Conservation (phyloP, 345 rosid genomes). For the Eucalyptus viminalis region DNA sequence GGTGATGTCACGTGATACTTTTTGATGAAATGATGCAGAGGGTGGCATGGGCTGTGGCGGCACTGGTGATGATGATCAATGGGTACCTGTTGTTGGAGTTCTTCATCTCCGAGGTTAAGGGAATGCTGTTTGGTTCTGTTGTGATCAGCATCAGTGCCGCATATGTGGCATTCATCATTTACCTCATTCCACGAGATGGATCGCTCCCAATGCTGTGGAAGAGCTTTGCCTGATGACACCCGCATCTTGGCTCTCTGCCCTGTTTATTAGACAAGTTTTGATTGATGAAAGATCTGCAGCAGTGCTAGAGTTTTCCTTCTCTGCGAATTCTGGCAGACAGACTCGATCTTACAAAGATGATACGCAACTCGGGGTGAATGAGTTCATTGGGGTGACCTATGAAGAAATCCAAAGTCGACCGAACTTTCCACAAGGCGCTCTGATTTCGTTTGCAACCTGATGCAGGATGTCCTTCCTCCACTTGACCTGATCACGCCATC, state of each 20-base stretch:
- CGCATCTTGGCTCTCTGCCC: background rate
- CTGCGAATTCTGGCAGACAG: background rate
- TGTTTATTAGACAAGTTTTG: background rate
- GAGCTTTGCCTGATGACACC: background rate
- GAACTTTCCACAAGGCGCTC: background rate
- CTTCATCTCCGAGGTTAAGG: conserved; percentile 65
- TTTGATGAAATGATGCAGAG: conserved; percentile 28
- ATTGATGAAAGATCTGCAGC: background rate
- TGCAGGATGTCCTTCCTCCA: background rate
- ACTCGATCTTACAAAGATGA: background rate
- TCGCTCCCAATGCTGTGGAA: conserved; percentile 3
- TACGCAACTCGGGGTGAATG: background rate
- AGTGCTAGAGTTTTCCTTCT: background rate
- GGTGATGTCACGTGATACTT: background rate
- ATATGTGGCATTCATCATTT: conserved; percentile 55
- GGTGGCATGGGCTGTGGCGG: conserved; percentile 81
- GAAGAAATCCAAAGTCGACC: background rate
- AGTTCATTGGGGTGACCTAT: background rate
- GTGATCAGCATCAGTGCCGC: conserved; percentile 44
- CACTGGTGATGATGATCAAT: conserved; percentile 67
- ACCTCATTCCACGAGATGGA: conserved; percentile 42
- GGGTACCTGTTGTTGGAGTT: conserved; percentile 79
- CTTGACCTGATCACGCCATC: background rate
- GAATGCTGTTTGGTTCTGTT: conserved; percentile 39
- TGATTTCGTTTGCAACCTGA: background rate